Base-by-base conservation (phyloP, 208 protist species). In the Crithidia mellificae region DNA sequence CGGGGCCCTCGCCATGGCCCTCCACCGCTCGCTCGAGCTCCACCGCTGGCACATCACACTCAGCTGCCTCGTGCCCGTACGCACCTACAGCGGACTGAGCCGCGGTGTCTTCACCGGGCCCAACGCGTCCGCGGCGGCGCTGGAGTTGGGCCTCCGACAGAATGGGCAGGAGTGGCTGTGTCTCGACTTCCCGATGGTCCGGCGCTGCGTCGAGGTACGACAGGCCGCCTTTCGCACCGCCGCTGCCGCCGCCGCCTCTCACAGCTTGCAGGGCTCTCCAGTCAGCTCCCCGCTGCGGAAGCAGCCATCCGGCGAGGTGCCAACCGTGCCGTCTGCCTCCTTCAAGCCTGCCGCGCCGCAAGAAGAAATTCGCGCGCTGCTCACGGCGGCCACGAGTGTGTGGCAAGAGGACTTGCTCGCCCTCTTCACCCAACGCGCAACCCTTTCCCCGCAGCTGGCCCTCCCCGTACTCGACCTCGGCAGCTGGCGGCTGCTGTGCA, bases 1-100 rank as follows among this genome's bases (percentile, higher is more conserved):
- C 39, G 86, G 88, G 15, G 71, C 74, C 27, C 77, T 96, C 29
- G 88, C 85, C 41, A 82, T 90, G 72, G 88, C 85, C 30, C 72
- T 96, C 17, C 78, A 89, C 50, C 88, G 88, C 32, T 96, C 91
- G 17, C 73, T 96, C 38, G 71, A 96, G 63, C 49, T 84, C 43
- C 91, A 96, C 54, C 88, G 91, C 51, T 96, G 91, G 88, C 91
- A 96, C 75, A 77, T 96, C 36, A 88, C 77, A 20, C 41, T 92
- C 9, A 90, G 74, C 38, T 96, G 91, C 57, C 74, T 96, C 29
- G 84, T 94, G 44, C 91, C 91, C 0, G 83, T 93, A 27, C 44
- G 77, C 38, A 96, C 87, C 34, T 96, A 87, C 75, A 78, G 78
- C 41, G 87, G 88, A 15, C 69, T 96, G 22, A 94, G 83, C 63